Conservation (phyloP, 2,329 filamentous ascomycete species). For the Fusarium duplospermum region DNA sequence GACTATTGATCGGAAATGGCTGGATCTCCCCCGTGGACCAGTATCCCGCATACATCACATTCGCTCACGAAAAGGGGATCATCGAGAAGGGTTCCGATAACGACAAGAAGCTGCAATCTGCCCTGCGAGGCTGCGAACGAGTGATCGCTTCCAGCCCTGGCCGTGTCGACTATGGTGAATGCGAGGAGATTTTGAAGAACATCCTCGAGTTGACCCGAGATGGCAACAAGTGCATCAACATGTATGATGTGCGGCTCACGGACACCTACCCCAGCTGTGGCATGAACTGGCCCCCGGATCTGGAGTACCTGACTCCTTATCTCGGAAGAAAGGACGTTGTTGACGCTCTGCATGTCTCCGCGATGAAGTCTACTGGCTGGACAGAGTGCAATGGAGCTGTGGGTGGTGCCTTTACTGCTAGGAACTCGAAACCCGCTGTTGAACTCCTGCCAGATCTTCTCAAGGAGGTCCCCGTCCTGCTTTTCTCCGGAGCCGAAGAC, state of each 20-base stretch:
- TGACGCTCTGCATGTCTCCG: conserved; percentile 82
- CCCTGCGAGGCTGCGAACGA: conserved; percentile 76
- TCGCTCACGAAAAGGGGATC: conserved; percentile 80
- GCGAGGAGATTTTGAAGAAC: conserved; percentile 80
- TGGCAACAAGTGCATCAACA: conserved; percentile 80
- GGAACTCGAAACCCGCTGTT: conserved; percentile 78
- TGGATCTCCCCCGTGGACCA: conserved; percentile 95
- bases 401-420: conserved; percentile 74
- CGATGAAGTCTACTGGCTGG: conserved; percentile 89
- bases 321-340: conserved; percentile 84
- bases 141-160: conserved; percentile 60
- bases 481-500: conserved; percentile 95
- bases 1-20: conserved; percentile 93
- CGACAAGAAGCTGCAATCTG: conserved; percentile 73
- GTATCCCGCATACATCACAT: conserved; percentile 88
- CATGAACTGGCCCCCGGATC: conserved; percentile 97
- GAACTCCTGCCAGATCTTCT: conserved; percentile 82
- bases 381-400: conserved; percentile 88
- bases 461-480: conserved; percentile 78
- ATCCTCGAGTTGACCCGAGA: conserved; percentile 75
- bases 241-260: conserved; percentile 93
- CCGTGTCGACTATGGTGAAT: conserved; percentile 74
- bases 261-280: conserved; percentile 88
- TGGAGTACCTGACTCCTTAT: conserved; percentile 82
- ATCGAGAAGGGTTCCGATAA: conserved; percentile 73